Evolutionary conservation across 2,329 filamentous ascomycete species (phyloP).

Genomic region (Apiospora koreana): DNA sequence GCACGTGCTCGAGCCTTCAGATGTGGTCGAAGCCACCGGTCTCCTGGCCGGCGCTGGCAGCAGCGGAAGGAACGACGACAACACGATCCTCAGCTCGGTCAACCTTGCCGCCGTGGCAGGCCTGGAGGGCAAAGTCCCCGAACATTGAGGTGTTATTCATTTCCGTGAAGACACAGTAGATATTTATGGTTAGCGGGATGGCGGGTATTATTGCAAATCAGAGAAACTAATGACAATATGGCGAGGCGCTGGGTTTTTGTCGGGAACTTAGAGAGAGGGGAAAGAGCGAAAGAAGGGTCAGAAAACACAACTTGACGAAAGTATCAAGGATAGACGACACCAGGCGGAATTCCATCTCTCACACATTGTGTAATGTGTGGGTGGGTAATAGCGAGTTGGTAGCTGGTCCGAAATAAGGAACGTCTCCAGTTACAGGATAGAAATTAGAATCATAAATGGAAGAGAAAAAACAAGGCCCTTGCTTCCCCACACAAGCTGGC

Average conservation of each 20-base stretch:
- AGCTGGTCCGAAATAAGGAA: background rate
- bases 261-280: background rate
- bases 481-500: background rate
- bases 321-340: background rate
- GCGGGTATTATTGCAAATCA: background rate
- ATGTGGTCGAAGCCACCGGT: slow-evolving; percentile 74
- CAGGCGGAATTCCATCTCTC: background rate
- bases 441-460: background rate
- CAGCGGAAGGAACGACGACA: slow-evolving; percentile 37
- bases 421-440: background rate
- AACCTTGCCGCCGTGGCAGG: slow-evolving; percentile 57
- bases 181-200: background rate
- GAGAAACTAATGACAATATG: background rate
- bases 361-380: background rate
- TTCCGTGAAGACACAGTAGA: background rate
- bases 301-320: background rate
- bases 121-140: slow-evolving; percentile 54
- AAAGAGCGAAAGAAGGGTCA: background rate
- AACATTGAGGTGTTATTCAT: slow-evolving; percentile 15
- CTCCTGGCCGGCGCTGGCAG: slow-evolving; percentile 52
- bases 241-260: slow-evolving; percentile 6
- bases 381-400: background rate
- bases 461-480: background rate
- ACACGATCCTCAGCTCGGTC: slow-evolving; percentile 47
- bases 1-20: slow-evolving; percentile 84